Evolutionary conservation across 495 filamentous ascomycete species (phyloP), one percentile per base, ranked within the genome.

Genomic region (Thermochaetoides thermophila): DNA sequence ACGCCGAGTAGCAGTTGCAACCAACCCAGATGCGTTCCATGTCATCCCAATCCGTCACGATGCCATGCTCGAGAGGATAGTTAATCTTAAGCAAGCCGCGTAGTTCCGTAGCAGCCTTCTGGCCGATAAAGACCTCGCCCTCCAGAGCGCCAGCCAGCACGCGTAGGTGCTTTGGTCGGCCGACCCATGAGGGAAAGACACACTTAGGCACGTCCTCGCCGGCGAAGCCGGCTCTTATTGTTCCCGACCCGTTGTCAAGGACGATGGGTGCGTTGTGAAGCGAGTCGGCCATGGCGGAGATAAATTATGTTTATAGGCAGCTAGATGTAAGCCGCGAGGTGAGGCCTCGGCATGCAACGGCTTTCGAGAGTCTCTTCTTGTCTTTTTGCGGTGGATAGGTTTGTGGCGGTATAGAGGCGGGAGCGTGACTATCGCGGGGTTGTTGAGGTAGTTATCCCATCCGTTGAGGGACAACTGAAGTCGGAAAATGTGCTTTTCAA

Each of bases 21-120:
- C n/a, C n/a, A n/a, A 84, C 80, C 89, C 89, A 99, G 59, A 99
- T 99, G 56, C 82, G 79, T 63, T 96, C 89, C 89, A 99, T 99
- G 50, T 99, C 89, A 48, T 96, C 89, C 89, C 89, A 99, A 59
- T 99, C 86, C 39, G 89, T 99, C 29, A 99, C 89, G 42, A 96
- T 89, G 48, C 89, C 89, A 56, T 99, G 89, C 56, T 95, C 91
- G 35, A 99, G 67, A 26, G 89, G 89, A 49, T 96, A 96, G 31
- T 74, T 71, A 48, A 99, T 85, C 64, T 95, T 96, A 44, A 99
- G 64, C 39, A 99, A 66, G 11, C 89, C 89, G 52, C 89, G 74
- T 48, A 93, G 69, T 45, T 95, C 86, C 48, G 92, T 84, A 21
- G 72, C 72, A 32, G 86, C 86, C 50, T 82, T 76, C 42, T 83